These are phyloP conservation scores for Westerdykella sp. DNA, from an alignment of 2,329 filamentous ascomycete species.

Conservation along the genomic window DNA sequence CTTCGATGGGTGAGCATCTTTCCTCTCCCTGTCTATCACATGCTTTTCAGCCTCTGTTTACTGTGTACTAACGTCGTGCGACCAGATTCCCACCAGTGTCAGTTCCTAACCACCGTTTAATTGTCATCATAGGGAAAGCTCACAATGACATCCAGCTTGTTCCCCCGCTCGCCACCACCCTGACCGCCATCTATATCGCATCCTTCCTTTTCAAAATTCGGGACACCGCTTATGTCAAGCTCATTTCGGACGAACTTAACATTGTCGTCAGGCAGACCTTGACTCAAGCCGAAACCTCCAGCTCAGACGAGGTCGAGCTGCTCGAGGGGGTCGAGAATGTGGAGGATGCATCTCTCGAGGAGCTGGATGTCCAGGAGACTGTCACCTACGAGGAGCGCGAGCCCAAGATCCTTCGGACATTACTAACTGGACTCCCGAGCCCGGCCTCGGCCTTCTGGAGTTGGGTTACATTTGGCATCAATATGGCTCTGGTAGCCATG, in stretches of 20 bases:
- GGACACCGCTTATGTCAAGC: conserved; percentile 51
- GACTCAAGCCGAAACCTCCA: conserved; percentile 23
- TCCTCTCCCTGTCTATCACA: neutral
- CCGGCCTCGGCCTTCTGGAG: conserved; percentile 62
- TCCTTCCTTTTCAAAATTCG: conserved; percentile 57
- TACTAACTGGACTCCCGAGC: conserved; percentile 72
- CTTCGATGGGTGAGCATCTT: conserved; percentile 52
- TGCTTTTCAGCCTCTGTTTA: neutral
- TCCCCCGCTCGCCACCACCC: conserved; percentile 50
- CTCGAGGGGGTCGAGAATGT: conserved; percentile 40
- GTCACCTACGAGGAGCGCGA: conserved; percentile 54
- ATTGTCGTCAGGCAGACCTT: conserved; percentile 39
- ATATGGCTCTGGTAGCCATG: conserved; percentile 61
- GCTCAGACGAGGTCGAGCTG: conserved; percentile 30
- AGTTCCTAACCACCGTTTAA: conserved; percentile 8
- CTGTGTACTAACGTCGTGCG: conserved; percentile 3
- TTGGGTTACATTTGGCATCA: conserved; percentile 63
- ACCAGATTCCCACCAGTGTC: conserved; percentile 29
- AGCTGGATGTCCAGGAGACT: conserved; percentile 58
- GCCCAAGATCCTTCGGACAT: conserved; percentile 54
- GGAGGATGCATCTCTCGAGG: conserved; percentile 31
- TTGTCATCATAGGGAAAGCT: neutral
- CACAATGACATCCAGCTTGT: conserved; percentile 21
- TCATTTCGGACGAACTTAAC: conserved; percentile 56
- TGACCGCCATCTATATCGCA: conserved; percentile 61